These are phyloP conservation scores for Tuber aestivum DNA, from an alignment of 495 filamentous ascomycete species.

Conservation along the genomic window DNA sequence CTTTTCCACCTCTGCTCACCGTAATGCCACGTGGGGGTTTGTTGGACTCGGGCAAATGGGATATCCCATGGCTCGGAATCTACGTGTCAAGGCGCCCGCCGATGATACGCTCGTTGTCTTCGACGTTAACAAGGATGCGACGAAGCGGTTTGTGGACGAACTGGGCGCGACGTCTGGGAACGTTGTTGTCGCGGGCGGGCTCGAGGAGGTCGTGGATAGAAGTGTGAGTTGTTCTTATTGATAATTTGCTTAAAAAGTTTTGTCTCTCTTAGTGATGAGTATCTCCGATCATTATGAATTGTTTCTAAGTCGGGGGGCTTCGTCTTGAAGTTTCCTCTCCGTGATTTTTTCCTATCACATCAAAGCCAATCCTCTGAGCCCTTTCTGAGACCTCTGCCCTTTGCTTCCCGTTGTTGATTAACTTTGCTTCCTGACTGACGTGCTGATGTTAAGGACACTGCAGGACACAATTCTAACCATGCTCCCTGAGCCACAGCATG, in stretches of 20 bases:
- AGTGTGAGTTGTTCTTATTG: constrained; percentile 56
- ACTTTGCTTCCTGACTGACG: neutral
- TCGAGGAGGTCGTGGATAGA: constrained; percentile 60
- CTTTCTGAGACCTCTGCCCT: neutral
- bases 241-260: constrained; percentile 1
- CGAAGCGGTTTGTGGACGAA: constrained; percentile 57
- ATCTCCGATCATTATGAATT: constrained; percentile 43
- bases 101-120: constrained; percentile 63
- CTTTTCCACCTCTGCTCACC: constrained; percentile 23
- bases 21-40: constrained; percentile 53
- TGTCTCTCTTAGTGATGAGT: constrained; percentile 46
- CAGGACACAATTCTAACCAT: constrained; percentile 75
- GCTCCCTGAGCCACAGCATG: constrained; percentile 72
- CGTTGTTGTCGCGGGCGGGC: constrained; percentile 55
- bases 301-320: constrained; percentile 48
- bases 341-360: constrained; percentile 51
- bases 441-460: neutral
- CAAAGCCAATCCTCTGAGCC: constrained; percentile 64
- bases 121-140: constrained; percentile 64
- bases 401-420: neutral
- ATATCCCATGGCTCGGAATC: constrained; percentile 82
- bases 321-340: constrained; percentile 45
- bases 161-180: constrained; percentile 43
- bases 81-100: constrained; percentile 67
- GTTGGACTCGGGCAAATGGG: constrained; percentile 85